A percentile compares a stretch with the other conserved stretches of the same genome.
phyloP scores from a whole-genome alignment of 2,329 filamentous ascomycete genomes.

The Claviceps monticola region DNA sequence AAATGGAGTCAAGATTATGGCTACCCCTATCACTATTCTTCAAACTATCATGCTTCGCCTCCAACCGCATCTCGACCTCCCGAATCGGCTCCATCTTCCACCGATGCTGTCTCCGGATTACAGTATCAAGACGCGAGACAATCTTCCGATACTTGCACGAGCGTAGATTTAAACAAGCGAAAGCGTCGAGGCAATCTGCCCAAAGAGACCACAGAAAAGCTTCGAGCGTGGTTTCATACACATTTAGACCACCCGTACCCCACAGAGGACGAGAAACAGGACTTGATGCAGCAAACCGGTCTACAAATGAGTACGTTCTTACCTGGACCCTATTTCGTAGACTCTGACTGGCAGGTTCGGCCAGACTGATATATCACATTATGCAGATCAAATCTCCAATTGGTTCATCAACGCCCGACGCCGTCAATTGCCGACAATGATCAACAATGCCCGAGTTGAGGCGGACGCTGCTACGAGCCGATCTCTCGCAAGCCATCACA shows the following conservation, averaged over 20 bases:
- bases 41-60: conserved; percentile 31
- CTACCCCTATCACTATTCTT: conserved; percentile 29
- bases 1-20: conserved; percentile 17
- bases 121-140: conserved; percentile 30
- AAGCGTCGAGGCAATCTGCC: conserved; percentile 73
- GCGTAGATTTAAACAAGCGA: conserved; percentile 35
- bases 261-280: conserved; percentile 75
- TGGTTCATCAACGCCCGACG: conserved; percentile 71
- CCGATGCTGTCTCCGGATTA: conserved; percentile 22
- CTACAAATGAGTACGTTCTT: conserved; percentile 59
- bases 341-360: neutral
- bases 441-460: conserved; percentile 41
- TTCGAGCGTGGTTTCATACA: conserved; percentile 67
- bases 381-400: conserved; percentile 55
- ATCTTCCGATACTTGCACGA: conserved; percentile 22
- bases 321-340: neutral
- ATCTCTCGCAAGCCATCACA: conserved; percentile 11
- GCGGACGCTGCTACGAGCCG: conserved; percentile 31
- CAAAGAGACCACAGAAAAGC: conserved; percentile 75
- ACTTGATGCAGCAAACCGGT: conserved; percentile 61
- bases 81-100: conserved; percentile 30
- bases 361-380: conserved; percentile 7
- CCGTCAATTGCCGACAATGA: conserved; percentile 47
- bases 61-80: conserved; percentile 27
- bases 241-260: conserved; percentile 74